Conservation (phyloP, 805 yeast genomes). For the Candida adriatica region DNA sequence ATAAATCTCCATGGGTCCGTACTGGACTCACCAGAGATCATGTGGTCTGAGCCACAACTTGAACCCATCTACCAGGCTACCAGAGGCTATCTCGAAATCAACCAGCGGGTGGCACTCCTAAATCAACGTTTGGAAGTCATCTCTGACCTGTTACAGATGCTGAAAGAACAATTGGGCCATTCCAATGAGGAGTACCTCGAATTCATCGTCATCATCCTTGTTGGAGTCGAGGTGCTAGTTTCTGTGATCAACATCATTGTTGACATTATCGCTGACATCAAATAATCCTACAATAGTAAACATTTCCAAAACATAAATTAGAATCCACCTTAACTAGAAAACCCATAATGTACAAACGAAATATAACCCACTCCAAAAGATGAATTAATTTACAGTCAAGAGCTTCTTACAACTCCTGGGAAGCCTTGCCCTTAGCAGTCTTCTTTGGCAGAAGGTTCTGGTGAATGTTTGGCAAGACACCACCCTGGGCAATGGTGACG, state of each 20-base stretch:
- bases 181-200: constrained; percentile 90
- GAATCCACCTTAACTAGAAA: constrained; percentile 21
- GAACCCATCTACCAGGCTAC: constrained; percentile 98
- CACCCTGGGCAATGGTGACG: constrained; percentile 98
- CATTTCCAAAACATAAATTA: constrained; percentile 17
- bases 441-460: constrained; percentile 86
- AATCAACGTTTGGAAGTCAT: constrained; percentile 93
- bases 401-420: constrained; percentile 49
- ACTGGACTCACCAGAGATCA: constrained; percentile 91
- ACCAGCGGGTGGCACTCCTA: constrained; percentile 82
- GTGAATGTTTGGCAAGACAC: constrained; percentile 98
- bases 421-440: constrained; percentile 50
- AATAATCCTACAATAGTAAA: constrained; percentile 4
- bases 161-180: constrained; percentile 95
- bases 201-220: constrained; percentile 81
- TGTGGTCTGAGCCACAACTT: constrained; percentile 98
- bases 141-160: constrained; percentile 87
- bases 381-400: constrained; percentile 10
- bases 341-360: constrained; percentile 21
- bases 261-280: constrained; percentile 38
- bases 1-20: constrained; percentile 83
- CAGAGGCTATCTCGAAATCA: constrained; percentile 90
- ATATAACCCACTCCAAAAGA: constrained; percentile 12
- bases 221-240: constrained; percentile 87
- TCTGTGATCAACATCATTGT: constrained; percentile 75